Evolutionary conservation across 371 early-diverging fungal genomes (phyloP), one percentile per base, ranked within the genome.

Genomic region (Actinomucor elegans): DNA sequence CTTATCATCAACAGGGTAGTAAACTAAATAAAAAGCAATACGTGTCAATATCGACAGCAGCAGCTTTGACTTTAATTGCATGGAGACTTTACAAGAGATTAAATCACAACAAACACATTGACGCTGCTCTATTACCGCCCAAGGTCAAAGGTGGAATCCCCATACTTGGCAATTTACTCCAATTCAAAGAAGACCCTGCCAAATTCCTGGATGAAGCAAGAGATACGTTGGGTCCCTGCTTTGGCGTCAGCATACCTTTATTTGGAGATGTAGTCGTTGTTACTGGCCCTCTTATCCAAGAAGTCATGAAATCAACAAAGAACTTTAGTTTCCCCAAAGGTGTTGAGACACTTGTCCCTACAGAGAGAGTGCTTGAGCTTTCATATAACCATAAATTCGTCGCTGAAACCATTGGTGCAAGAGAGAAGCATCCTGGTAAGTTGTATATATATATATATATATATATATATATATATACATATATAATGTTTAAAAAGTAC

Each of bases 401-500:
- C 11, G 40, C 27, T 4, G 55, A 57, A 20, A 20, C 26, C 6
- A 35, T 50, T 4, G 55, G 53, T 10, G 29, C 50, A 4, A 44
- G 59, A 36, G 46, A 33, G 33, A 64, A 54, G 37, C 44, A 64
- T 38, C 64, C 63, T n/a, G 45, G 63, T 62, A 53, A 52, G 48
- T 24, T 12, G 21, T n/a, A 12, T 12, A 27, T 0, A 35, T n/a
- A n/a, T n/a, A n/a, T n/a, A n/a, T n/a, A n/a, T n/a, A n/a, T n/a
- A n/a, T n/a, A n/a, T n/a, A n/a, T n/a, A n/a, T n/a, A n/a, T n/a
- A n/a, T n/a, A n/a, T n/a, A n/a, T n/a, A n/a, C n/a, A n/a, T n/a
- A n/a, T n/a, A n/a, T n/a, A n/a, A n/a, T n/a, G n/a, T n/a, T n/a
- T n/a, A n/a, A n/a, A n/a, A n/a, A n/a, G n/a, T n/a, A n/a, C n/a